Evolutionary conservation across 2,329 filamentous ascomycete genomes (phyloP), one percentile per base, ranked within the genome.

Genomic region (Fusarium praegraminearum): DNA sequence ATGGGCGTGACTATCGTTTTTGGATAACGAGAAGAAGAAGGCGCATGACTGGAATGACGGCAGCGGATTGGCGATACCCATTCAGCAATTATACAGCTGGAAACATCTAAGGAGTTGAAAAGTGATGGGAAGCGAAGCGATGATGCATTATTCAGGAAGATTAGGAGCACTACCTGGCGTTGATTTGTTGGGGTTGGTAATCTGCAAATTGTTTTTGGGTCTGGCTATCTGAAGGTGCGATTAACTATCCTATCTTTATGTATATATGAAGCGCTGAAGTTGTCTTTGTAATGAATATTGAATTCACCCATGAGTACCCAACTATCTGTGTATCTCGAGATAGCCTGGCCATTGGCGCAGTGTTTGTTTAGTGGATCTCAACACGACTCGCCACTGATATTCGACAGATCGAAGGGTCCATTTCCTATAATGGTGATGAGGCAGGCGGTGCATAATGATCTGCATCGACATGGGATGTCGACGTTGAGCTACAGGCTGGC

Each of bases 1-100:
- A 86, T 86, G 83, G 87, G 86, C 3, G 81, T 89, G 22, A 86
- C 81, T 50, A 85, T 89, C 72, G 86, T 89, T 32, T 88, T 89
- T 80, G 87, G 87, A 41, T 75, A 62, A 11, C 36, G 40, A 47
- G 41, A 46, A 43, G 26, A 35, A 24, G 46, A 54, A 32, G 35
- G 36, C 5, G 45, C 33, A 70, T 44, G 55, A 52, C 33, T 50
- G 32, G 53, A 65, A 32, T 40, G 45, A 59, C 36, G 53, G 53
- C 57, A 52, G 51, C 53, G 62, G 45, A 65, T 50, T 63, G 65
- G 53, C 59, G 72, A 74, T 75, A 74, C 72, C 72, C 70, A 44
- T 70, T 51, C 58, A 70, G 67, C 67, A 49, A 60, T 44, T 43
- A 53, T 46, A 62, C 32, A 65, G 59, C 59, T 72, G 63, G 53